Evolutionary conservation across 2,329 filamentous ascomycete genomes (phyloP).

Genomic region (Fusarium sp.): DNA sequence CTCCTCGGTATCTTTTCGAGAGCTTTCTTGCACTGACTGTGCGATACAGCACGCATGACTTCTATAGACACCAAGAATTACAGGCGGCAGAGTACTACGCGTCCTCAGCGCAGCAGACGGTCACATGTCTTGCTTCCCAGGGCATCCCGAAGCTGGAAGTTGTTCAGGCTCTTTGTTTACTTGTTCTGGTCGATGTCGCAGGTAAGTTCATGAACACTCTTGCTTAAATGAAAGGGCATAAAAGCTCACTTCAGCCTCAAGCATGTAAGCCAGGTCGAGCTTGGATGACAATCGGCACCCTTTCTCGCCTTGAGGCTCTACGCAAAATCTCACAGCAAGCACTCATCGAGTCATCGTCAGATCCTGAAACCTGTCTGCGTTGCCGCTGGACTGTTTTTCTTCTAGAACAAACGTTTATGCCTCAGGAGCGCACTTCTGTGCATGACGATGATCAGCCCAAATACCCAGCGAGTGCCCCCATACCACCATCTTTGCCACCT

Average conservation of each 20-base stretch:
- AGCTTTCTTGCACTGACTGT: conserved; percentile 17
- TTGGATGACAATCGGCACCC: conserved; percentile 20
- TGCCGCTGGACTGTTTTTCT: conserved; percentile 15
- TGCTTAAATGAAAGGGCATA: too few species aligned
- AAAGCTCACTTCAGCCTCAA: not conserved
- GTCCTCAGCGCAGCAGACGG: not conserved
- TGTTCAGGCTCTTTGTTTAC: conserved; percentile 6
- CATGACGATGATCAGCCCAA: not conserved
- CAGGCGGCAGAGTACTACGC: not conserved
- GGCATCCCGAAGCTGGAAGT: conserved; percentile 3
- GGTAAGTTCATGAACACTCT: not conserved
- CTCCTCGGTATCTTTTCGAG: not conserved
- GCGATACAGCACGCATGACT: not conserved
- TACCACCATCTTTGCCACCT: conserved; percentile 4
- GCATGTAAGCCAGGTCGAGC: conserved; percentile 15
- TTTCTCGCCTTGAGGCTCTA: conserved; percentile 3
- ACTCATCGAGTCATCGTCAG: not conserved
- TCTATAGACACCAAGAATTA: not conserved
- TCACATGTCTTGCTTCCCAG: not conserved
- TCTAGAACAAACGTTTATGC: conserved; percentile 14
- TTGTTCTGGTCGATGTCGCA: conserved; percentile 3
- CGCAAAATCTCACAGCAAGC: not conserved
- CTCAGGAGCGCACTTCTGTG: not conserved
- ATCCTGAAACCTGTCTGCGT: not conserved
- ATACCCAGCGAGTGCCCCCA: conserved; percentile 1